Base-by-base conservation (phyloP, 345 rosid species). In the Capsella bursapastoris region DNA sequence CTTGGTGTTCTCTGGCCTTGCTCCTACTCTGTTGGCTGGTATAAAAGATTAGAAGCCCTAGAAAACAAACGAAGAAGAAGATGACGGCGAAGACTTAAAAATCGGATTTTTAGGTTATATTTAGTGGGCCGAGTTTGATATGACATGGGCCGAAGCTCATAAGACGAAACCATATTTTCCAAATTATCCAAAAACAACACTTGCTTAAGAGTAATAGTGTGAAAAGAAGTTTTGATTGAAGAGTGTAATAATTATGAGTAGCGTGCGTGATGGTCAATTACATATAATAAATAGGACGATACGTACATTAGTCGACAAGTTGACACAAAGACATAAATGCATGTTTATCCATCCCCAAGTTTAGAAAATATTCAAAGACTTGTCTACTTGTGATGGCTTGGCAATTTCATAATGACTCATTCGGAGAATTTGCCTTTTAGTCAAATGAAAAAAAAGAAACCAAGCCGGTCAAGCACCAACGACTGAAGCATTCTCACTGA, bases 241-340 rank as follows among this genome's bases (percentile, higher is more conserved):
- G 64, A 66, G 32, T 49, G 45, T 49, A 32, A 15, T 49, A 32
- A 15, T 60, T 60, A 59, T 68, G 73, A 68, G 73, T 60, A 2
- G 40, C 47, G 14, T 59, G 61, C 50, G 32, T 43, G 62, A 43
- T 62, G 25, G 32, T 49, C 67, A 29, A 38, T 50, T 52, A 14
- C 63, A 31, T 75, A 48, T 75, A 65, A 49, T 74, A 49, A 58
- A 57, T 66, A 66, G 8, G 59, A 28, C 9, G 67, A 50, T 66
- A 1, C 10, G 25, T 37, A 38, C 18, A 37, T 57, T 55, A 44
- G 50, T 64, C 34, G 4, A 67, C 38, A 50, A 59, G 56, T 67
- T 50, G 53, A 31, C 55, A 66, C 61, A 29, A 57, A 74, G 64
- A 60, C 79, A 67, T 75, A 32, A 60, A 32, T 68, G 27, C 79